phyloP scores from a whole-genome alignment of 345 rosid species.

The Pugionium dolabratum region DNA sequence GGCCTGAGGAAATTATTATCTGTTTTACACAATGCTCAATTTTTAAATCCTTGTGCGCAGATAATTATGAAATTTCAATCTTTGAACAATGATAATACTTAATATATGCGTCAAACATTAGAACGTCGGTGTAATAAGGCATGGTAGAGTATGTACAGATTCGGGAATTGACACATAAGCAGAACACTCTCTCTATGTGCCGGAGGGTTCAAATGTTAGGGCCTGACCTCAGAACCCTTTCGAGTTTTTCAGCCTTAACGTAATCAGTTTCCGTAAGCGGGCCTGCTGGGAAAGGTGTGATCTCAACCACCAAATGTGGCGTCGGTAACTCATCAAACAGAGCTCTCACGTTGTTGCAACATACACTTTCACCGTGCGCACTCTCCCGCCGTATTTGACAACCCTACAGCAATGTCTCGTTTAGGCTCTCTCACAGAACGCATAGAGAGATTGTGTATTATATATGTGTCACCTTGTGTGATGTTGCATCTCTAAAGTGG shows the following conservation, averaged over 20 bases:
- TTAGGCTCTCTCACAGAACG: not conserved
- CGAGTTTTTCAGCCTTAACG: conserved; percentile 91
- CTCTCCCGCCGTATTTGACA: conserved; percentile 94
- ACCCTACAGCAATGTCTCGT: conserved; percentile 50
- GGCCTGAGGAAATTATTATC: not conserved
- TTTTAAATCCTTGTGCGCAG: not conserved
- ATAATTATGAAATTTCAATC: too few relatives aligned
- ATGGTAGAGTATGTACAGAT: conserved; percentile 50
- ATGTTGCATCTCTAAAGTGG: conserved; percentile 79
- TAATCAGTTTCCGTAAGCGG: conserved; percentile 78
- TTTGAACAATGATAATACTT: not conserved
- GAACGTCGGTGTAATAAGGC: not conserved
- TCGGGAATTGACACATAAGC: conserved; percentile 28
- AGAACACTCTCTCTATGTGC: not conserved
- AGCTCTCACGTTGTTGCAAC: conserved; percentile 97
- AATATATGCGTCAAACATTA: conserved; percentile 1
- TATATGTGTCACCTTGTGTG: conserved; percentile 70
- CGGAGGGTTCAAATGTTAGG: conserved; percentile 53
- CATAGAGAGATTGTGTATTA: not conserved
- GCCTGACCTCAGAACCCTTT: conserved; percentile 75
- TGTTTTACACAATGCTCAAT: not conserved
- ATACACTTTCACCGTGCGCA: conserved; percentile 94
- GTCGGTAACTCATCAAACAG: conserved; percentile 94
- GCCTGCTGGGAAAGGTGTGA: conserved; percentile 86
- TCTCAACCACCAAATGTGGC: conserved; percentile 80